phyloP scores from a whole-genome alignment of 495 filamentous ascomycete species.

The Xylaria venustula region DNA sequence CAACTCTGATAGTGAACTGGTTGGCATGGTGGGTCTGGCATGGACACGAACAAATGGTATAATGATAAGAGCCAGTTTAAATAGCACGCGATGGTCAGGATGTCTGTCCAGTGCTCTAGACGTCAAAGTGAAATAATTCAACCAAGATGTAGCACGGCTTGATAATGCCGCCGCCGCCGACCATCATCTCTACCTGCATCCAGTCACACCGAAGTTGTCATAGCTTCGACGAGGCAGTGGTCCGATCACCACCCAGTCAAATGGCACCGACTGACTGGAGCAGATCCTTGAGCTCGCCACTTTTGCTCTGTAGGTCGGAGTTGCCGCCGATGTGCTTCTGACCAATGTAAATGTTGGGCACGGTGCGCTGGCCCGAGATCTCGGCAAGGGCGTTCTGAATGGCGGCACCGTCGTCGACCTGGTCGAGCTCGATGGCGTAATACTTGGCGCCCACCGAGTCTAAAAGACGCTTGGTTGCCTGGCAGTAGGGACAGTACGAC shows the following conservation, averaged over 20 bases:
- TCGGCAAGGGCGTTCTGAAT: constrained; percentile 82
- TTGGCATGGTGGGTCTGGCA: too few relatives aligned
- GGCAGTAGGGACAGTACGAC: constrained; percentile 95
- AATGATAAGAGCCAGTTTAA: too few relatives aligned
- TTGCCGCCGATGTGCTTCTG: constrained; percentile 94
- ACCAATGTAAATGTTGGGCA: constrained; percentile 93
- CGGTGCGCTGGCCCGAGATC: constrained; percentile 78
- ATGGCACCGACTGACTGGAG: constrained; percentile 39
- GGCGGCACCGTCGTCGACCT: constrained; percentile 78
- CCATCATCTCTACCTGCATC: too few relatives aligned
- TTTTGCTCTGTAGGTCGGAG: constrained; percentile 77
- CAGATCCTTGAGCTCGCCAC: constrained; percentile 41
- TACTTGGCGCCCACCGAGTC: constrained; percentile 68
- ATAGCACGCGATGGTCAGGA: too few relatives aligned
- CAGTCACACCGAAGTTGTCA: background rate
- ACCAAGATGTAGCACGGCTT: too few relatives aligned
- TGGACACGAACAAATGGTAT: too few relatives aligned
- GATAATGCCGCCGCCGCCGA: too few relatives aligned
- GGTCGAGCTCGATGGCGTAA: constrained; percentile 77
- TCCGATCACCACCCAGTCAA: constrained; percentile 23
- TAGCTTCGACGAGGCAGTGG: background rate
- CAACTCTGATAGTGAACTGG: too few relatives aligned
- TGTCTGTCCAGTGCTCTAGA: too few relatives aligned
- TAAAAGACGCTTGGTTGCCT: constrained; percentile 71
- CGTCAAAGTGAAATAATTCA: too few relatives aligned